Evolutionary conservation across 768 basidiomycete species (phyloP).

Genomic region (Tulasnella sp.): DNA sequence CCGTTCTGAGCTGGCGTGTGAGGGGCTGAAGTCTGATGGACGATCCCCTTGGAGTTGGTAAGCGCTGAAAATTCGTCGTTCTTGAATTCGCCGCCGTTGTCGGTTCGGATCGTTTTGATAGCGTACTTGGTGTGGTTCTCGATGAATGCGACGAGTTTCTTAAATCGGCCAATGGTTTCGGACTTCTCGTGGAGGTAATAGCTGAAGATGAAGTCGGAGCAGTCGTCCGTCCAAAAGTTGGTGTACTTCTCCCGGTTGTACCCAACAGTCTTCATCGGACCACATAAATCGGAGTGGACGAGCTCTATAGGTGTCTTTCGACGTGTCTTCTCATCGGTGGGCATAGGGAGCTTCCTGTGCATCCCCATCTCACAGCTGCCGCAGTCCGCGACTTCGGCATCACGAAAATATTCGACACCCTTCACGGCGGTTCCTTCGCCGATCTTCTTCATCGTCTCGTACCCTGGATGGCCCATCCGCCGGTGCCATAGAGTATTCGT

Average conservation of each 20-base stretch:
- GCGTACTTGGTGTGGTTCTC: background rate
- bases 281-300: background rate
- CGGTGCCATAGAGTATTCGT: background rate
- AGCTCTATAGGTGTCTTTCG: background rate
- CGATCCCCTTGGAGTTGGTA: background rate
- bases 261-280: background rate
- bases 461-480: background rate
- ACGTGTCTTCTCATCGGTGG: background rate
- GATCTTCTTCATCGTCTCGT: background rate
- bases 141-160: background rate
- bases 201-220: background rate
- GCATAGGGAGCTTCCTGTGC: background rate
- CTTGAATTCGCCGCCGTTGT: conserved; percentile 1
- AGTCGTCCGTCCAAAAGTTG: background rate
- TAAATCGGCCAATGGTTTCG: background rate
- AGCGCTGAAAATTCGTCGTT: background rate
- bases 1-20: conserved; percentile 17
- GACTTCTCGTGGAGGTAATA: background rate
- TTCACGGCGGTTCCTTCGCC: background rate
- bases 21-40: background rate
- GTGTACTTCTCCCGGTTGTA: background rate
- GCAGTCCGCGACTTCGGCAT: background rate
- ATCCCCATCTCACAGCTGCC: background rate
- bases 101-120: background rate
- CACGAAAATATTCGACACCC: background rate